Conservation (phyloP, 345 rosid species). For the Salix dunnii region DNA sequence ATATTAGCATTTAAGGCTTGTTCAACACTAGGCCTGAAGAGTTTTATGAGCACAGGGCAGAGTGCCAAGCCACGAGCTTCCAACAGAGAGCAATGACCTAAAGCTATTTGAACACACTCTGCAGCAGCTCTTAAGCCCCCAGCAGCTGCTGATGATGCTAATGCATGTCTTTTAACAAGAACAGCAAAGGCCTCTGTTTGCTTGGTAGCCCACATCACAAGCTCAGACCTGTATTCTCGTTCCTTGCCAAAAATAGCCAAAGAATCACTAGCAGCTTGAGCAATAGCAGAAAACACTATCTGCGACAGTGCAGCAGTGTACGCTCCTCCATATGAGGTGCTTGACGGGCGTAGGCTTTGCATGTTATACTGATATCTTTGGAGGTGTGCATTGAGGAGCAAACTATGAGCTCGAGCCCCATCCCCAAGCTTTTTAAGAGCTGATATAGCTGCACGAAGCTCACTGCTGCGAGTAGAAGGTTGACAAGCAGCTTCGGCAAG, state of each 20-base stretch:
- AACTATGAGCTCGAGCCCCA: slow-evolving; percentile 91
- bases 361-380: slow-evolving; percentile 83
- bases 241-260: slow-evolving; percentile 77
- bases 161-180: slow-evolving; percentile 95
- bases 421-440: slow-evolving; percentile 98
- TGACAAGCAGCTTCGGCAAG: slow-evolving; percentile 96
- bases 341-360: slow-evolving; percentile 95
- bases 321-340: slow-evolving; percentile 97
- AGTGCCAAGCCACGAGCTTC: slow-evolving; percentile 95
- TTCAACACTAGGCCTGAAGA: slow-evolving; percentile 93
- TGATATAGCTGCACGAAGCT: slow-evolving; percentile 87
- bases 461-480: slow-evolving; percentile 86
- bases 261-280: slow-evolving; percentile 94
- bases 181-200: slow-evolving; percentile 85
- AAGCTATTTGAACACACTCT: slow-evolving; percentile 98
- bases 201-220: slow-evolving; percentile 96
- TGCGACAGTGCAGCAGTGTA: slow-evolving; percentile 98
- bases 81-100: slow-evolving; percentile 96
- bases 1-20: slow-evolving; percentile 95
- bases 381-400: slow-evolving; percentile 85
- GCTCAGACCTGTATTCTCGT: slow-evolving; percentile 89
- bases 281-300: slow-evolving; percentile 93
- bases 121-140: slow-evolving; percentile 99
- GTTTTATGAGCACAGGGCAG: slow-evolving; percentile 81
- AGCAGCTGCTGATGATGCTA: slow-evolving; percentile 97